Base-by-base conservation (phyloP, 2,329 filamentous ascomycete species). In the Fusarium sp. region DNA sequence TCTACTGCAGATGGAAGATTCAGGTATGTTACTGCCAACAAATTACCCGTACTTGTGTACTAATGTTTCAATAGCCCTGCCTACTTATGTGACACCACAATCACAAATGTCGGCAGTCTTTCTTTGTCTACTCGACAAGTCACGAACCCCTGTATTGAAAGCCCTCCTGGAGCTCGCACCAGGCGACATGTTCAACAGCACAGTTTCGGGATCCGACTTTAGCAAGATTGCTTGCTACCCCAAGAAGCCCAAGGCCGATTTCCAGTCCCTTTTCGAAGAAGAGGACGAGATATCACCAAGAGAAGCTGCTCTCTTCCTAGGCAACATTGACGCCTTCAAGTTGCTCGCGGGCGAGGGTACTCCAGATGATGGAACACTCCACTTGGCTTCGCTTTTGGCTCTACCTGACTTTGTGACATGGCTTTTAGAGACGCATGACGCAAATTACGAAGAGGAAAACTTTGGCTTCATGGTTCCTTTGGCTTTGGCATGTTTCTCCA, bases 401-500 rank as follows among this genome's bases (percentile, higher is more conserved):
- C 38, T 71, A 0, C 69, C 69, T 0, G 49, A 71, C 2, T 71
- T 71, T 12, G 69, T 62, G 1, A 9, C 11, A 0, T 71, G 69
- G 69, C 67, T 71, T 1, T 64, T 71, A 2, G 17, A 49, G 6
- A 67, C 24, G 0, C 69, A 71, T 3, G 67, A 71, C 6, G 17
- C 69, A 5, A 71, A 71, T 33, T 71, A 70, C 1, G 69, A 61
- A 2, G 62, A 66, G 8, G 69, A 71, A 12, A 65, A 62, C 6
- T 71, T 70, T 17, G 69, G 66, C 2, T 70, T 63, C 51, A 71
- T 71, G 69, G 69, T 71, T 5, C 69, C 69, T 0, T 5, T 71
- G 0, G 69, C 67, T 7, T 4, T 71, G 1, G 36, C 69, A 0
- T 71, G 69, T 1, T 71, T 42, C 33, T 71, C 69, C 0, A 70